These are phyloP conservation scores for Torrubiella hemipterigena DNA, from an alignment of 2,329 filamentous ascomycete genomes.

Conservation along the genomic window DNA sequence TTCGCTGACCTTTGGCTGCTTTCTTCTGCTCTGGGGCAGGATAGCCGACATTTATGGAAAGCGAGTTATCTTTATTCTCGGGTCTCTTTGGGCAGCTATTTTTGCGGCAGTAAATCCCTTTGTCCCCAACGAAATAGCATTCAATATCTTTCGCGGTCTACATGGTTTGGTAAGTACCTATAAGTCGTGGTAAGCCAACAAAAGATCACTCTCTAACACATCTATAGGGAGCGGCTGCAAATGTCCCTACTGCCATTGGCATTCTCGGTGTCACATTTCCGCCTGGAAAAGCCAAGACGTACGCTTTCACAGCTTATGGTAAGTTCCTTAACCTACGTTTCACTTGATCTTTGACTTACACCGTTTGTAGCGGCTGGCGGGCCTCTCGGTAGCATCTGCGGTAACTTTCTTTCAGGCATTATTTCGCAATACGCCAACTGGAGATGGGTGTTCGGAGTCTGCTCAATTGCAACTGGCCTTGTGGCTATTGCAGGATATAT, in stretches of 20 bases:
- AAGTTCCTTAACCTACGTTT: conserved; percentile 8
- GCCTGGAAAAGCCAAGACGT: conserved; percentile 57
- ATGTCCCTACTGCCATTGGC: conserved; percentile 59
- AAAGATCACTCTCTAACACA: background rate
- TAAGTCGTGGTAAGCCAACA: background rate
- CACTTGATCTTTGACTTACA: conserved; percentile 6
- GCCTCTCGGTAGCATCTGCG: conserved; percentile 51
- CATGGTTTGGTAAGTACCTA: conserved; percentile 40
- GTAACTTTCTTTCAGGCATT: conserved; percentile 52
- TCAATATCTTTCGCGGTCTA: conserved; percentile 53
- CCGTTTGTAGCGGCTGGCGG: conserved; percentile 42
- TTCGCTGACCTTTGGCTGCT: conserved; percentile 54
- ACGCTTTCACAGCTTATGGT: conserved; percentile 55
- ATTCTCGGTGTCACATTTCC: conserved; percentile 57
- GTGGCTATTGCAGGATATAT: conserved; percentile 45
- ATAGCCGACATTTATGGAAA: conserved; percentile 58
- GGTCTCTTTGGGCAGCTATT: conserved; percentile 49
- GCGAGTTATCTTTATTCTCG: conserved; percentile 50
- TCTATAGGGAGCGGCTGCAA: conserved; percentile 48
- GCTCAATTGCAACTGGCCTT: conserved; percentile 45
- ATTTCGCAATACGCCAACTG: conserved; percentile 50
- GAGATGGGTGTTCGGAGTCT: conserved; percentile 57
- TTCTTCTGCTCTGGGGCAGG: conserved; percentile 55
- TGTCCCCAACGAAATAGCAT: conserved; percentile 53
- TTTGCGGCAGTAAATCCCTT: conserved; percentile 51